Evolutionary conservation across 352 stramenopile genomes (phyloP), one percentile per base, ranked within the genome.

Genomic region (Globisporangium echinulatum): DNA sequence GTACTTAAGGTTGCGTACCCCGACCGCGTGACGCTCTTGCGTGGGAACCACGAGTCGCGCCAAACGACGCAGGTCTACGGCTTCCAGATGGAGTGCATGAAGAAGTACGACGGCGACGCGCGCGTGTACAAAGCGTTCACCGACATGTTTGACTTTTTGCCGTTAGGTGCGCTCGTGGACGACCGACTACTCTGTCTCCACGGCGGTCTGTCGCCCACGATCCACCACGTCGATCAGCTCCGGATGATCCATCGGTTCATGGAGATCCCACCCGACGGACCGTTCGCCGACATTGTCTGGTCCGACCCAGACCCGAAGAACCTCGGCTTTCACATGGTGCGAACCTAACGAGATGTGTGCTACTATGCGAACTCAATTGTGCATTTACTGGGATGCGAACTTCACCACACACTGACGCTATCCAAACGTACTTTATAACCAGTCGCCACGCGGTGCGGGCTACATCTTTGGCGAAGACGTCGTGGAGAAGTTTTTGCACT

Each of bases 21-120:
- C 15, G 87, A 94, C 10, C 82, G 94, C 56, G 75, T 98, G n/a
- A 87, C 82, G 71, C 79, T 99, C 42, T 72, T 99, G 48, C 74
- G 96, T 55, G 96, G 96, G 7, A 99, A 99, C 77, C 96, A 99
- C 75, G 96, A 99, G 71, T 92, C 79, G 36, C 79, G 88, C 48
- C 82, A 87, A 68, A 90, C 77, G 6, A 92, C 78, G 38, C 77
- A 86, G 49, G 82, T 90, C 57, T 93, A 91, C 64, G 83, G 83
- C 52, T 93, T 93, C 61, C 82, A 93, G 70, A 82, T 89, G 53
- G 79, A 93, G 61, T 93, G 83, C 58, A 76, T 87, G 67, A 90
- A 90, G 73, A 91, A 90, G 62, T 93, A 93, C 70, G 75, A 90
- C 50, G 78, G 82, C 49, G 82, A 89, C 57, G 65, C 66, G 44